Conservation (phyloP, 106 monocot species). For the Xerophyta viscosa region DNA sequence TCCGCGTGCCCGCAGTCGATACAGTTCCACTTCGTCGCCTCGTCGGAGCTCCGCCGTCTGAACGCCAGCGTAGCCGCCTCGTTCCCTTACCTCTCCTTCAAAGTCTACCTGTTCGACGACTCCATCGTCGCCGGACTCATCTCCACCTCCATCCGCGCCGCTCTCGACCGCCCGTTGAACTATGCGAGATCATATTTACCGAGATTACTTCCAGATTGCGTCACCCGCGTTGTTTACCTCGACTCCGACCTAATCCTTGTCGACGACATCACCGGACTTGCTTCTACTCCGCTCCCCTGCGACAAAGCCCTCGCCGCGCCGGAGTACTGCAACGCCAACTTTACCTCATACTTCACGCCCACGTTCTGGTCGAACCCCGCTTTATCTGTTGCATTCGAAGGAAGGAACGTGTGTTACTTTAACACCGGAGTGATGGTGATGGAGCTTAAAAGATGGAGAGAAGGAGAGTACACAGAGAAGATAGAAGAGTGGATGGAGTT, state of each 20-base stretch:
- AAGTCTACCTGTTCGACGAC: slow-evolving; percentile 47
- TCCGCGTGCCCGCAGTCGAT: slow-evolving; percentile 58
- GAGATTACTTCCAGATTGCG: slow-evolving; percentile 33
- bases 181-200: slow-evolving; percentile 58
- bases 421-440: slow-evolving; percentile 94
- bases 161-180: slow-evolving; percentile 56
- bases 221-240: slow-evolving; percentile 41
- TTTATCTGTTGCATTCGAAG: slow-evolving; percentile 48
- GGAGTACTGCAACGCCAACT: slow-evolving; percentile 75
- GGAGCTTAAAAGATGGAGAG: slow-evolving; percentile 63
- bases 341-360: slow-evolving; percentile 69
- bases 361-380: slow-evolving; percentile 67
- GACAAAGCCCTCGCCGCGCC: slow-evolving; percentile 47
- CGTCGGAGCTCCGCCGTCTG: slow-evolving; percentile 10
- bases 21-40: slow-evolving; percentile 67
- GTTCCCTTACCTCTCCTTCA: slow-evolving; percentile 47
- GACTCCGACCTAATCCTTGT: slow-evolving; percentile 69
- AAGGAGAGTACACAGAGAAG: slow-evolving; percentile 36
- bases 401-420: slow-evolving; percentile 70
- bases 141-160: slow-evolving; percentile 53
- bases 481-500: slow-evolving; percentile 97
- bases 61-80: slow-evolving; percentile 29
- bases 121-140: slow-evolving; percentile 42
- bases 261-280: slow-evolving; percentile 44
- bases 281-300: slow-evolving; percentile 26